Percentiles rank a stretch among this genome's conserved stretches.
phyloP scores from a whole-genome alignment of 2,329 filamentous ascomycete genomes.

The Leptosphaerulina australis region DNA sequence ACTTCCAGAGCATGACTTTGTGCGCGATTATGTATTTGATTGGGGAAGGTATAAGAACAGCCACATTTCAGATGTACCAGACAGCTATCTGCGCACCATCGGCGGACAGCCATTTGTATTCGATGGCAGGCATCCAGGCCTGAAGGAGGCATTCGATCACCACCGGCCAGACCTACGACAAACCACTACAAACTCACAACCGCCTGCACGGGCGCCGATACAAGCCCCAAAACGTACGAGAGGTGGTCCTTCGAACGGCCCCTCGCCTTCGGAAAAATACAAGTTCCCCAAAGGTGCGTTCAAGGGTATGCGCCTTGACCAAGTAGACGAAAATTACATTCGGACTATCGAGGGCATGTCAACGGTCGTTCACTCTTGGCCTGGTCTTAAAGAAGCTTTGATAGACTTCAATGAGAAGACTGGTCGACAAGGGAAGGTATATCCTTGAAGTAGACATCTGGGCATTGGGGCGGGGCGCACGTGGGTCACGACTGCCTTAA shows the following conservation, averaged over 20 bases:
- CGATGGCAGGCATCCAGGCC: constrained; percentile 24
- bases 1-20: constrained; percentile 9
- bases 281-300: constrained; percentile 21
- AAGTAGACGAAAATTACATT: constrained; percentile 30
- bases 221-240: constrained; percentile 10
- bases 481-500: constrained; percentile 16
- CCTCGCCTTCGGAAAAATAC: constrained; percentile 14
- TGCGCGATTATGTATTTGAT: constrained; percentile 31
- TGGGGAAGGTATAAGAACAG: constrained; percentile 26
- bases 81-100: constrained; percentile 32
- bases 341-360: constrained; percentile 29
- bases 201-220: constrained; percentile 10
- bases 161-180: constrained; percentile 28
- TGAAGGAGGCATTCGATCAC: constrained; percentile 34
- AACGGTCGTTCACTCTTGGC: constrained; percentile 24
- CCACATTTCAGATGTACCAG: constrained; percentile 27
- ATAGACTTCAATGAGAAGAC: constrained; percentile 29
- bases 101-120: constrained; percentile 29
- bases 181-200: constrained; percentile 2
- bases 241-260: neutral
- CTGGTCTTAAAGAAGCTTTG: constrained; percentile 26
- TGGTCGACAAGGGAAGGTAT: constrained; percentile 19
- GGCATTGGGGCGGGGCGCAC: constrained; percentile 3
- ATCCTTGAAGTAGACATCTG: too few relatives aligned
- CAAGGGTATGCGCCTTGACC: constrained; percentile 20